Evolutionary conservation across 495 filamentous ascomycete species (phyloP), one percentile per base, ranked within the genome.

Genomic region (Aspergillus affinis): DNA sequence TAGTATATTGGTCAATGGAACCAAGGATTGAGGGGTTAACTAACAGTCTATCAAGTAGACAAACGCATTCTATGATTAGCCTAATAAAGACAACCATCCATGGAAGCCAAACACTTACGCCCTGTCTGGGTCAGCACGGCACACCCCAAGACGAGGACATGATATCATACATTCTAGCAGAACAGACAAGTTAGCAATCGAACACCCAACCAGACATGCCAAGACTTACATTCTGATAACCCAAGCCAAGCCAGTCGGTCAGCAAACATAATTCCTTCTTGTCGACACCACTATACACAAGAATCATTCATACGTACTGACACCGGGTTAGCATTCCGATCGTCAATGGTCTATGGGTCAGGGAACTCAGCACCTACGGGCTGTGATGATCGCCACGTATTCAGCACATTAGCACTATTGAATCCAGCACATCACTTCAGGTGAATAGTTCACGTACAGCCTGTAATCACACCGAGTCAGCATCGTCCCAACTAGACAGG

Each of bases 221-320:
- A 49, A 49, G 50, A 30, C 50, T 52, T 58, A 58, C 56, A 29
- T 58, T 45, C 56, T 58, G 32, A 41, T 41, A 41, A 41, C 36
- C 18, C 17, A 21, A 21, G 5, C n/a, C 51, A 8, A n/a, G 7
- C 27, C 50, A n/a, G 9, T 32, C 30, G 10, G 50, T 52, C 50
- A 52, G 50, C 27, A 27, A 52, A 15, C 20, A 27, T 52, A 27
- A 52, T n/a, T 17, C 48, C 26, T 44, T 27, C 19, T 21, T 41
- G 18, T 41, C 19, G 52, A 30, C 48, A 51, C 6, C 18, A 44
- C 17, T 15, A 19, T 36, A 6, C 10, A 8, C 7, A 10, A 27
- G 27, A 41, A 15, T 51, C 26, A 36, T 48, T 51, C 56, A 44
- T 58, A 50, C 56, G 20, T 4, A 27, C 29, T 50, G 19, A 19